Percentiles rank a stretch among this genome's conserved stretches.
phyloP scores from a whole-genome alignment of 345 rosid genomes.

The Mercurialis annua region DNA sequence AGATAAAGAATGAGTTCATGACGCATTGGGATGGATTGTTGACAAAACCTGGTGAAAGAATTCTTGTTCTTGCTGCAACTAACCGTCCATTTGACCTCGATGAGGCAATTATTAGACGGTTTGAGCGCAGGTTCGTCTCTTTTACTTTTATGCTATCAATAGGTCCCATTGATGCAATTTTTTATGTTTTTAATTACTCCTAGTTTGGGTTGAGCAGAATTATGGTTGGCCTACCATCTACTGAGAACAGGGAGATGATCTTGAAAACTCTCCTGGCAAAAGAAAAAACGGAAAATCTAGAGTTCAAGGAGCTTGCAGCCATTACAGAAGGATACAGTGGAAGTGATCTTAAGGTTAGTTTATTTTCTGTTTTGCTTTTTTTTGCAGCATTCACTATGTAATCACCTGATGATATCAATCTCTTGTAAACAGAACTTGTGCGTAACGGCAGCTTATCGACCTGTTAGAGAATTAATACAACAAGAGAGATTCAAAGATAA shows the following conservation, averaged over 20 bases:
- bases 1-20: constrained; percentile 98
- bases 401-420: constrained; percentile 19
- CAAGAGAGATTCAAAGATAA: constrained; percentile 70
- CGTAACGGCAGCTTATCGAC: constrained; percentile 92
- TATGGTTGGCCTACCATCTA: constrained; percentile 93
- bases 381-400: not conserved
- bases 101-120: constrained; percentile 98
- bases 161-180: not conserved
- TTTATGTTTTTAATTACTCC: constrained; percentile 1
- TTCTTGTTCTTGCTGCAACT: constrained; percentile 98
- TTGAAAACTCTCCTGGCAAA: constrained; percentile 76
- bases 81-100: constrained; percentile 99
- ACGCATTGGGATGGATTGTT: constrained; percentile 96
- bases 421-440: constrained; percentile 75
- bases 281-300: constrained; percentile 70
- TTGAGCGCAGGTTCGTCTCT: constrained; percentile 70
- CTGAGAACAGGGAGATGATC: constrained; percentile 78
- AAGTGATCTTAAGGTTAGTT: constrained; percentile 93
- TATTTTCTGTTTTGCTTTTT: constrained; percentile 16
- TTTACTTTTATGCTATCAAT: constrained; percentile 1
- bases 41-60: constrained; percentile 78
- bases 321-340: constrained; percentile 95
- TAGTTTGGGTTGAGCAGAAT: constrained; percentile 46
- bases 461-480: constrained; percentile 84
- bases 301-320: constrained; percentile 79